phyloP scores from a whole-genome alignment of 2,329 filamentous ascomycete genomes.

The Aureobasidium leucospermi region DNA sequence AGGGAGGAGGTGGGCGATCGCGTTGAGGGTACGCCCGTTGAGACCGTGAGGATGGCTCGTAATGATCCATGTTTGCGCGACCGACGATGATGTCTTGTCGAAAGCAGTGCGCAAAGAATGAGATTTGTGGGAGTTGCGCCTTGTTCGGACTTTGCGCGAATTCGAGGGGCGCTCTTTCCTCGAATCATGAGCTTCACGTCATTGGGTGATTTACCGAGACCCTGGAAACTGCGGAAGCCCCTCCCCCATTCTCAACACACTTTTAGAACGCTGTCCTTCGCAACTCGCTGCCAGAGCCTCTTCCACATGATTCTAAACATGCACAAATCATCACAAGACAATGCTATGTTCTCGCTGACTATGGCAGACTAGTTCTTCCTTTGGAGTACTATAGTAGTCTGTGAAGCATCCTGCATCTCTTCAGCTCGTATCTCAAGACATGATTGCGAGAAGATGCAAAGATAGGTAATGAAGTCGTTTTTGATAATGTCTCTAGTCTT shows the following conservation, averaged over 20 bases:
- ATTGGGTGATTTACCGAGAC: constrained; percentile 3
- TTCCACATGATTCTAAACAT: too few species aligned
- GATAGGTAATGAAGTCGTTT: too few species aligned
- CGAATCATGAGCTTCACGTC: not conserved
- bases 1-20: constrained; percentile 11
- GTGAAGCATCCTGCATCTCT: too few species aligned
- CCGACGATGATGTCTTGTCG: not conserved
- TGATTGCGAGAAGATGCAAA: too few species aligned
- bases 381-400: too few species aligned
- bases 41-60: constrained; percentile 7
- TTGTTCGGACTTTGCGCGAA: not conserved
- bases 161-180: constrained; percentile 6
- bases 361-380: too few species aligned
- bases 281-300: too few species aligned
- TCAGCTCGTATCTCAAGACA: too few species aligned
- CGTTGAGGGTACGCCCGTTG: not conserved
- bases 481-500: too few species aligned
- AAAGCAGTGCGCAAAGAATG: not conserved
- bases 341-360: too few species aligned
- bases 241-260: not conserved
- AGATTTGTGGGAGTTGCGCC: not conserved
- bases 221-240: not conserved
- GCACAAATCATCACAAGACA: too few species aligned
- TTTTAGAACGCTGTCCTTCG: too few species aligned
- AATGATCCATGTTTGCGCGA: constrained; percentile 5